These are phyloP conservation scores for Fusarium nelsonii DNA, from an alignment of 2,329 filamentous ascomycete species.

Conservation along the genomic window DNA sequence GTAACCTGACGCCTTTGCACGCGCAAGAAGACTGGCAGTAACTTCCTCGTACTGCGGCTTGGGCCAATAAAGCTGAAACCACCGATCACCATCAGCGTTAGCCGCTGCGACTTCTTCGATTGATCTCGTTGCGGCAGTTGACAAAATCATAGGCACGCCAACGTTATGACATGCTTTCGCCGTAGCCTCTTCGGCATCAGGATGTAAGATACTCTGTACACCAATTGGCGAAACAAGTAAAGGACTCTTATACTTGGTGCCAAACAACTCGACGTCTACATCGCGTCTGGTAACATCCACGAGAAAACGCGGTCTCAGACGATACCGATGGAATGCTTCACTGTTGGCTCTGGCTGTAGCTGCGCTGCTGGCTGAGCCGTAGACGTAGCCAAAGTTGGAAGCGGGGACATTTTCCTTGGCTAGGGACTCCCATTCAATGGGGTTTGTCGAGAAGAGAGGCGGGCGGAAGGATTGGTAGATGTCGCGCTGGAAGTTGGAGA, in stretches of 20 bases:
- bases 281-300: constrained; percentile 59
- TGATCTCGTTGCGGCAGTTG: constrained; percentile 71
- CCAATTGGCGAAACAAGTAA: constrained; percentile 76
- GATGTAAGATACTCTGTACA: constrained; percentile 75
- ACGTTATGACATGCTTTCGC: constrained; percentile 72
- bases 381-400: constrained; percentile 67
- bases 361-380: constrained; percentile 71
- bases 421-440: constrained; percentile 40
- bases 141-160: constrained; percentile 74
- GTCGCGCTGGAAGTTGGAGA: constrained; percentile 41
- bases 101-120: constrained; percentile 76
- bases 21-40: constrained; percentile 71
- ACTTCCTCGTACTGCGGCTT: constrained; percentile 72
- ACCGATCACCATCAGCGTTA: constrained; percentile 68
- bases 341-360: constrained; percentile 72
- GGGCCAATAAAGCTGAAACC: constrained; percentile 80
- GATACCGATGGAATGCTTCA: constrained; percentile 66
- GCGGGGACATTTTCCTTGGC: constrained; percentile 36
- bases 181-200: constrained; percentile 72
- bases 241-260: constrained; percentile 58
- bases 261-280: constrained; percentile 66
- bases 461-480: constrained; percentile 44
- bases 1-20: constrained; percentile 73
- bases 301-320: constrained; percentile 66
- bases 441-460: constrained; percentile 39